Evolutionary conservation across 305 asterid species (phyloP), one percentile per base, ranked within the genome.

Genomic region (Andrographis paniculata): DNA sequence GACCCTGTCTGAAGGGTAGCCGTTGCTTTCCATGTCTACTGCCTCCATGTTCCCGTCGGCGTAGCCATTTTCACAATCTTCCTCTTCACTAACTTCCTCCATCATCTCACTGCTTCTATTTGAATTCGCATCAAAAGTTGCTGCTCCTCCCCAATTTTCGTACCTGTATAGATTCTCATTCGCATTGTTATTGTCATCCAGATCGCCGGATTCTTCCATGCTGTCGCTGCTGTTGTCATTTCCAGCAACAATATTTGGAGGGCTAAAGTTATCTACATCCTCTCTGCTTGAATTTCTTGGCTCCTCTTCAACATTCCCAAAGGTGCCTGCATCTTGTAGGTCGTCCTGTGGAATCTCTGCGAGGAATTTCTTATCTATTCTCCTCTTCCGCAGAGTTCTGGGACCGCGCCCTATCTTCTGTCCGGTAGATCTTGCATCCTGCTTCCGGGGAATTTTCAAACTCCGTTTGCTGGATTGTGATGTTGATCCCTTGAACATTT

Each of bases 401-500:
- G 67, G 82, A 38, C 97, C 97, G 1, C 92, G 80, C n/a, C 71
- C 76, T 40, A 70, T 87, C 59, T 53, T 80, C 69, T 83, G 95
- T 40, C 79, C 91, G 18, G 75, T 70, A 23, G 80, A 59, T 48
- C 58, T 69, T 24, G 65, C 72, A 38, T 78, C 75, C 45, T 76
- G 91, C 65, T 76, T 79, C 62, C 53, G 53, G 40, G 80, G 87
- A 61, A 62, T 72, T 51, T 73, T 74, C 14, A 48, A 35, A 51
- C 61, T 55, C 55, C 59, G 67, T 63, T 59, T 74, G 49, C 65
- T 58, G 42, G 78, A 42, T 50, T 53, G 79, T 9, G 73, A 58
- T n/a, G 39, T 40, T 11, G 81, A 56, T 38, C 67, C 67, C 0
- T 33, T 14, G 50, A 53, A 50, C 27, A 58, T 73, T 59, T 70